These are phyloP conservation scores for Clavispora asparagi DNA, from an alignment of 805 yeast genomes.

Conservation along the genomic window DNA sequence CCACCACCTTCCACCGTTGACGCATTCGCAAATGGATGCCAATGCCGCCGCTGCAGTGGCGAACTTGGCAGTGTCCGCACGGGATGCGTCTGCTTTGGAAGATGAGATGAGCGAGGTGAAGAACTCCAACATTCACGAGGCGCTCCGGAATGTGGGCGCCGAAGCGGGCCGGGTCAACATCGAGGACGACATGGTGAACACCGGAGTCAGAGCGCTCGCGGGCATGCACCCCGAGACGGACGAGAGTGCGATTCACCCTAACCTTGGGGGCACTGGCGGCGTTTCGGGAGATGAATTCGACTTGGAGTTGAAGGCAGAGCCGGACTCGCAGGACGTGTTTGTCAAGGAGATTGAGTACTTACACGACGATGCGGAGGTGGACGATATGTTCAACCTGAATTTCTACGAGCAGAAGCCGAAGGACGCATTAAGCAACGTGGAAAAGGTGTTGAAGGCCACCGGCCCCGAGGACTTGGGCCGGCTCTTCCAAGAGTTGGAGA, in stretches of 20 bases:
- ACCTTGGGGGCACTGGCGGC: conserved; percentile 6
- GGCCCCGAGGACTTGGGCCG: conserved; percentile 8
- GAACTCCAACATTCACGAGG: conserved; percentile 18
- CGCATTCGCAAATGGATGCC: conserved; percentile 1
- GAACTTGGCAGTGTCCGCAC: conserved; percentile 11
- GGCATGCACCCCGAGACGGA: background rate
- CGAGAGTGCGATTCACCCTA: conserved; percentile 12
- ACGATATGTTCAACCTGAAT: conserved; percentile 7
- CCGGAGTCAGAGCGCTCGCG: background rate
- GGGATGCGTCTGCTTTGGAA: conserved; percentile 24
- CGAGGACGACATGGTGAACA: conserved; percentile 8
- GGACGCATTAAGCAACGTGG: conserved; percentile 5
- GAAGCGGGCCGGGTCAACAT: conserved; percentile 11
- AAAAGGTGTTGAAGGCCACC: conserved; percentile 4
- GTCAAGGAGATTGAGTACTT: conserved; percentile 9
- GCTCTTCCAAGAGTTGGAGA: conserved; percentile 7
- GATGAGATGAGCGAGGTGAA: conserved; percentile 33
- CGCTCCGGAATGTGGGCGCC: conserved; percentile 12
- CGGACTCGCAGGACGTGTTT: conserved; percentile 9
- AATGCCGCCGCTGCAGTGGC: conserved; percentile 4
- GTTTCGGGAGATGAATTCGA: conserved; percentile 7
- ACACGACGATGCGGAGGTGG: conserved; percentile 5
- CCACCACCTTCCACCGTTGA: background rate
- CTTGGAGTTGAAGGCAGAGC: conserved; percentile 7
- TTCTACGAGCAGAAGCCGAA: conserved; percentile 8